Evolutionary conservation across 192 early-diverging fungal species (phyloP).

Genomic region (Tieghemiomyces parasiticus): DNA sequence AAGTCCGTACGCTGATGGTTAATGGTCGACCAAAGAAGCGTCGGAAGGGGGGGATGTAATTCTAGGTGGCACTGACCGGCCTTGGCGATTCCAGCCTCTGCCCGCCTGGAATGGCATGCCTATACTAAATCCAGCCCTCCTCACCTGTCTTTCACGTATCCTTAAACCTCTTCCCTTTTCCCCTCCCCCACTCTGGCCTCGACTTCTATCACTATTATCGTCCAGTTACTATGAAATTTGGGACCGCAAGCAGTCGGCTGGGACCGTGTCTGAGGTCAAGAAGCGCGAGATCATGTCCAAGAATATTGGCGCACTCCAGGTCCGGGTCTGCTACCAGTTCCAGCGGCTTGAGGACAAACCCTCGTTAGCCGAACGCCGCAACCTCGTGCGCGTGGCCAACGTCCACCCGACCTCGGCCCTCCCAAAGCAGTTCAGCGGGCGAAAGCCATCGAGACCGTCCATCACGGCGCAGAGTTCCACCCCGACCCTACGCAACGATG

Average conservation of each 20-base stretch:
- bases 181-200: no score
- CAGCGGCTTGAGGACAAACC: constrained; percentile 31
- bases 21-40: no score
- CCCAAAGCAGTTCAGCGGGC: background rate
- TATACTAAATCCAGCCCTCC: no score
- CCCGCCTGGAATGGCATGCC: no score
- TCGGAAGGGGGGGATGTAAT: no score
- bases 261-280: constrained; percentile 40
- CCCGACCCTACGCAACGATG: background rate
- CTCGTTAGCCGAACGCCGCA: background rate
- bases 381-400: constrained; percentile 5
- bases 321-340: constrained; percentile 49
- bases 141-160: no score
- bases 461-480: background rate
- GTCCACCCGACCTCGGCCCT: background rate
- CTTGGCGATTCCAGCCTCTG: no score
- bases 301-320: constrained; percentile 52
- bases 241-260: constrained; percentile 46
- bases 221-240: constrained; percentile 66
- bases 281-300: constrained; percentile 34
- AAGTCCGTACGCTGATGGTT: no score
- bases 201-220: no score
- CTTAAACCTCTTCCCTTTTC: no score
- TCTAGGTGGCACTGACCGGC: no score
- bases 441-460: no score